These are phyloP conservation scores for Dentipellis sp. DNA, from an alignment of 768 basidiomycete genomes.

Conservation along the genomic window DNA sequence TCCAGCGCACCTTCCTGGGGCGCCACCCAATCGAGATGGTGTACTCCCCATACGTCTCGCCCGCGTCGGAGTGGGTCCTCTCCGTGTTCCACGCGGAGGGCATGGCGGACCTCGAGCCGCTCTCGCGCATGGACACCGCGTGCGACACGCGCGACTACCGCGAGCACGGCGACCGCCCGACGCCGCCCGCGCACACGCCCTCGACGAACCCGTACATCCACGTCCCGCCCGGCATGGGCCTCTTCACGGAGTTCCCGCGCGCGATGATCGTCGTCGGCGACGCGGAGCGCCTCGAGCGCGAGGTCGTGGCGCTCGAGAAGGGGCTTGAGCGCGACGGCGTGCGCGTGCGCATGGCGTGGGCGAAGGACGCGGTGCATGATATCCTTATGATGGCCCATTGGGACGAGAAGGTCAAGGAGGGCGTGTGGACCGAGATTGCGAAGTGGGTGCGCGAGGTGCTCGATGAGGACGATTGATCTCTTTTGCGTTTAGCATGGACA, in stretches of 20 bases:
- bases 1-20: conserved; percentile 48
- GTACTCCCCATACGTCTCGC: conserved; percentile 26
- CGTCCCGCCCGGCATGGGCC: conserved; percentile 25
- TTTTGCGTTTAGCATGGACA: neutral
- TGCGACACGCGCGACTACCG: conserved; percentile 13
- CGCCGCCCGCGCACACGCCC: neutral
- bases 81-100: conserved; percentile 22
- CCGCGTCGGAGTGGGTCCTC: conserved; percentile 24
- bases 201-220: conserved; percentile 18
- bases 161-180: neutral
- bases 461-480: too few species aligned
- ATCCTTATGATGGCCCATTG: conserved; percentile 11
- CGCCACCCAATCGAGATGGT: conserved; percentile 24
- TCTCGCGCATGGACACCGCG: conserved; percentile 26
- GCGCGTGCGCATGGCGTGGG: conserved; percentile 15
- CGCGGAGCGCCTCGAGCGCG: conserved; percentile 41
- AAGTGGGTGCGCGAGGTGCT: conserved; percentile 9
- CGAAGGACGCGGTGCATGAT: conserved; percentile 13
- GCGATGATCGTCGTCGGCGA: conserved; percentile 39
- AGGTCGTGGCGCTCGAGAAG: conserved; percentile 25
- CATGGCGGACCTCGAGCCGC: conserved; percentile 5
- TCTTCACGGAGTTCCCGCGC: conserved; percentile 38
- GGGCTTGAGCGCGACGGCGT: conserved; percentile 13
- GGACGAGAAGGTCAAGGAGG: conserved; percentile 13
- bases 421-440: conserved; percentile 12